Base-by-base conservation (phyloP, 768 basidiomycete species). In the Panaeolus papilionaceus region DNA sequence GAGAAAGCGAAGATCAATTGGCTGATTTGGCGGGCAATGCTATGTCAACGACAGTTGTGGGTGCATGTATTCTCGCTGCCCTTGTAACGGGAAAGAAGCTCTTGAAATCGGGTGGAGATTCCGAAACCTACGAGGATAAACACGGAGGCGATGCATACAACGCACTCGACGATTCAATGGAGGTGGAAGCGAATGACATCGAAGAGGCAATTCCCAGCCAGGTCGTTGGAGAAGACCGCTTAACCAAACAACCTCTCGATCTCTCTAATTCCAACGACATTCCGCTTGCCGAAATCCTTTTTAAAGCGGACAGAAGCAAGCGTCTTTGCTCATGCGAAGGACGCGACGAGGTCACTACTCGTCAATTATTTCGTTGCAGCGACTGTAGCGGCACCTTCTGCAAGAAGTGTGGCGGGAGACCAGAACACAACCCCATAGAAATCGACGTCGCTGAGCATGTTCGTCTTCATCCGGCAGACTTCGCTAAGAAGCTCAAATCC, bases 41-140 rank as follows among this genome's bases (percentile, higher is more conserved):
- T 68, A 98, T 98, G 96, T 96, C 95, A 0, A 94, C 96, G 4
- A 98, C 96, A 0, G 96, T 98, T 28, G 96, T 98, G 38, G 96
- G 96, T 1, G 87, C 94, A 3, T 91, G 94, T 70, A 93, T 98
- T 69, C 80, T 97, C 65, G 90, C 92, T 18, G 94, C 95, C 0
- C 81, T 98, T 54, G 85, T 92, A 10, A 78, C 90, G 1, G 88
- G 89, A 6, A 84, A 83, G 75, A 85, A 86, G 61, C 82, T 94
- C 39, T 81, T 98, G 38, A 90, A 89, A 69, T 79, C 79, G 0
- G 92, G 93, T 4, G 78, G 88, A 42, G 91, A 93, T 72, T 81
- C 77, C 4, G 81, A 85, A 68, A 90, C 86, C 2, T 94, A 94
- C 72, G 92, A 93, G 73, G 84, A 82, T 69, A 90, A 89, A 75